Evolutionary conservation across 345 rosid species (phyloP).

Genomic region (Iberis pinnata): DNA sequence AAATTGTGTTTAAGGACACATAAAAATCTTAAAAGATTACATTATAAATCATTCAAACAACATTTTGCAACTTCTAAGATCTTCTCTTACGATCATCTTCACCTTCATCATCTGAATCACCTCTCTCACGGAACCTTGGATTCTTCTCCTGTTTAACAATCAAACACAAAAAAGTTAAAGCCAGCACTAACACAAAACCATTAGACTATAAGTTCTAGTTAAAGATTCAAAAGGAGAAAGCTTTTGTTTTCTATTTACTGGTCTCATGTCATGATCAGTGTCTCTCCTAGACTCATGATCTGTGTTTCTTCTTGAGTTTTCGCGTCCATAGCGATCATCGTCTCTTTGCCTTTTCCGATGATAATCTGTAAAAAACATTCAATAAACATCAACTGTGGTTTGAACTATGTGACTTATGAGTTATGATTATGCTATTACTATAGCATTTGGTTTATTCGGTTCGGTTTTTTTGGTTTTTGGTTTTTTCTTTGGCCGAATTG

Average conservation of each 20-base stretch:
- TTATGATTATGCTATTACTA: neutral
- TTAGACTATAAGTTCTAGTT: too few species aligned
- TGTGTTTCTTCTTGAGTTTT: conserved; percentile 52
- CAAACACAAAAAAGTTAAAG: too few species aligned
- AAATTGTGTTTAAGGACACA: conserved; percentile 18
- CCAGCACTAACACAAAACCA: too few species aligned
- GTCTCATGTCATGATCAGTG: conserved; percentile 31
- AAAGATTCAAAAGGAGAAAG: too few species aligned
- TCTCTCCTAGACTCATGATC: conserved; percentile 47
- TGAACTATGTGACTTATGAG: neutral
- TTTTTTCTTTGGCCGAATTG: too few species aligned
- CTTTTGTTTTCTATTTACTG: conserved; percentile 19
- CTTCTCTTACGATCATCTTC: conserved; percentile 62
- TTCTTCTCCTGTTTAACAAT: conserved; percentile 78
- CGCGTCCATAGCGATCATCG: conserved; percentile 66
- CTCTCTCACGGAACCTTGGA: conserved; percentile 95
- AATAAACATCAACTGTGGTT: neutral
- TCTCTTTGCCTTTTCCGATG: conserved; percentile 75
- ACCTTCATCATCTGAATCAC: conserved; percentile 90
- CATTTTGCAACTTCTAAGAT: conserved; percentile 28
- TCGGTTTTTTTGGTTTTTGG: too few species aligned
- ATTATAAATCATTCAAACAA: conserved; percentile 8
- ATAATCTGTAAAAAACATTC: conserved; percentile 51
- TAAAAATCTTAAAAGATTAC: conserved; percentile 19
- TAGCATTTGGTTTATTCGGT: too few species aligned